Evolutionary conservation across 495 filamentous ascomycete genomes (phyloP), one percentile per base, ranked within the genome.

Genomic region (Ascobolus immersus): DNA sequence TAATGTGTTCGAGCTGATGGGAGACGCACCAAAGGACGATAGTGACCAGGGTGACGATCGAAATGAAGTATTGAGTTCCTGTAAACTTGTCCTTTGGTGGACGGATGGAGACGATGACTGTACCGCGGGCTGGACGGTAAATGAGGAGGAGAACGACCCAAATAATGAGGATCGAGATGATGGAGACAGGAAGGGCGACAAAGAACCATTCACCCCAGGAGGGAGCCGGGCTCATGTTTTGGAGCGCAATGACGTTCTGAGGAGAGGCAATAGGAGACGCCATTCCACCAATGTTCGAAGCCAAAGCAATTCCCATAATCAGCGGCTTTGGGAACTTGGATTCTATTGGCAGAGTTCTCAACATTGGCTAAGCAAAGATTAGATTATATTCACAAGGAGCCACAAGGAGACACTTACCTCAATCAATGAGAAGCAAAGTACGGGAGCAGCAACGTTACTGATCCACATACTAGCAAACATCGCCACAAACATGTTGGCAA

Each of bases 391-490:
- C 36, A 28, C 21, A 15, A 10, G 33, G 21, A 20, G 39, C 4
- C 9, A 12, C 3, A 37, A 27, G 3, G 30, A 32, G 28, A n/a
- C 38, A 44, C 55, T 35, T 53, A 74, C 70, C 60, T 86, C 77
- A 40, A 92, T 80, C 51, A 94, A 94, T 11, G 79, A 89, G 49
- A 81, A 94, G 59, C 89, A 99, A 6, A 99, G 65, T n/a, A 99
- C 86, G 0, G 86, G 86, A 4, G 89, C 84, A 12, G 86, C 86
- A 21, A 99, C 86, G 42, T 99, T 99, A 52, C 77, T 89, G 47
- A 99, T 93, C 66, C 89, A 82, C 86, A 99, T 99, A 43, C 79
- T 91, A 22, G 84, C 67, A 48, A 94, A 84, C 55, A 84, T 82
- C 39, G 86, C 86, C 28, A 99, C 86, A 44, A 91, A 90, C 86